Evolutionary conservation across 2,329 filamentous ascomycete species (phyloP), one percentile per base, ranked within the genome.

Genomic region (Clarireedia hainanense): DNA sequence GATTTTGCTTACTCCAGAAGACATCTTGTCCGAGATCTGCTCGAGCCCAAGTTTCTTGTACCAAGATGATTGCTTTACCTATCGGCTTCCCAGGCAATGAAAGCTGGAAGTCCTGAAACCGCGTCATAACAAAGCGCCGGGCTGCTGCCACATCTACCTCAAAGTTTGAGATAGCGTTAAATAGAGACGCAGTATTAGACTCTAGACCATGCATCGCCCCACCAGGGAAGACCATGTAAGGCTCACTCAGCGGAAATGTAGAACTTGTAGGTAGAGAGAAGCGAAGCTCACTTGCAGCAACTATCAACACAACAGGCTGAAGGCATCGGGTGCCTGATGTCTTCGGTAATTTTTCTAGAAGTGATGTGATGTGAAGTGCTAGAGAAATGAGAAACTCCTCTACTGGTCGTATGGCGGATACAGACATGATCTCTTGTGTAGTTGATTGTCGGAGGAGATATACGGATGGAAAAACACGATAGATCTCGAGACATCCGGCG

Each of bases 41-140:
- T 42, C 63, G 61, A 5, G 56, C 57, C 65, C 64, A 66, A 23
- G 61, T 65, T 60, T 67, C 65, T 46, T 63, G 48, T 23, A 66
- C 59, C 30, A 67, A 47, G 27, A 48, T 52, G n/a, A 63, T 42
- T 1, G 62, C 65, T 37, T 60, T 61, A 3, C 58, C 47, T 42
- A 64, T 60, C 9, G 64, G 64, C 46, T 67, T 67, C 10, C 61
- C 64, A n/a, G 64, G 64, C 52, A 67, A 55, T 40, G 59, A 59
- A 9, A 60, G 52, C 48, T 62, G 62, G 40, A 61, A 65, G 37
- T 66, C 65, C 43, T 66, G 65, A 10, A 66, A 59, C 9, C 65
- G 56, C 7, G 57, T 62, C 9, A 57, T 56, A 1, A 63, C 63
- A 39, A 67, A 67, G 2, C 61, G 55, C 9, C 65, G 57, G 5